Percentiles rank a stretch among this genome's conserved stretches.
These are phyloP conservation scores for Magnusiomyces fungicola DNA, from an alignment of 1,139 yeast genomes.

Conservation along the genomic window DNA sequence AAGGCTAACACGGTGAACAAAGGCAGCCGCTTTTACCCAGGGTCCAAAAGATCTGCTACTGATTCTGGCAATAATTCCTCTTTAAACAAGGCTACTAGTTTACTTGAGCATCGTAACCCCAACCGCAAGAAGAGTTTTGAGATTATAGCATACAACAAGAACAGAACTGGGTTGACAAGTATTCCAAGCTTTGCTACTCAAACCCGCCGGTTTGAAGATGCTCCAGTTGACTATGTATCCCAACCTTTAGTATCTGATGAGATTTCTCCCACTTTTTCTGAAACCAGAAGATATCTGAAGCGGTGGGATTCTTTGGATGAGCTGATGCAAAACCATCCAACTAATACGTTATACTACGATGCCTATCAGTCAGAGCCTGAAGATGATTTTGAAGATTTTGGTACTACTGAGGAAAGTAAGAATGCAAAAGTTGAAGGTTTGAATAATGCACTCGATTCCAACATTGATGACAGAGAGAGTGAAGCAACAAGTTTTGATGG, in stretches of 20 bases:
- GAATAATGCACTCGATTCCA: background rate
- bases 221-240: too few relatives aligned
- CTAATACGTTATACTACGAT: constrained; percentile 3
- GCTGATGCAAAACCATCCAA: background rate
- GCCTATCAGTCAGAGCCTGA: constrained; percentile 6
- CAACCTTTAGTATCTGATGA: too few relatives aligned
- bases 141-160: background rate
- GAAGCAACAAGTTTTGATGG: background rate
- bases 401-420: background rate
- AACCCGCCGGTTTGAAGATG: background rate
- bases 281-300: background rate
- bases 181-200: background rate
- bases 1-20: too few relatives aligned
- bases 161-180: background rate
- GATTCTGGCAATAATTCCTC: too few relatives aligned
- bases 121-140: background rate
- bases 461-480: background rate
- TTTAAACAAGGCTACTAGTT: background rate
- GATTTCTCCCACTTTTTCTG: too few relatives aligned
- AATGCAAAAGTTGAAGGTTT: background rate
- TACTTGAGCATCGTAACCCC: background rate
- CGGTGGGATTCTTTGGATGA: background rate
- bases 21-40: too few relatives aligned
- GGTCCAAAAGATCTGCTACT: too few relatives aligned
- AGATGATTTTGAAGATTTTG: background rate